phyloP scores from a whole-genome alignment of 768 basidiomycete species.

The Tephrocybe sp. region DNA sequence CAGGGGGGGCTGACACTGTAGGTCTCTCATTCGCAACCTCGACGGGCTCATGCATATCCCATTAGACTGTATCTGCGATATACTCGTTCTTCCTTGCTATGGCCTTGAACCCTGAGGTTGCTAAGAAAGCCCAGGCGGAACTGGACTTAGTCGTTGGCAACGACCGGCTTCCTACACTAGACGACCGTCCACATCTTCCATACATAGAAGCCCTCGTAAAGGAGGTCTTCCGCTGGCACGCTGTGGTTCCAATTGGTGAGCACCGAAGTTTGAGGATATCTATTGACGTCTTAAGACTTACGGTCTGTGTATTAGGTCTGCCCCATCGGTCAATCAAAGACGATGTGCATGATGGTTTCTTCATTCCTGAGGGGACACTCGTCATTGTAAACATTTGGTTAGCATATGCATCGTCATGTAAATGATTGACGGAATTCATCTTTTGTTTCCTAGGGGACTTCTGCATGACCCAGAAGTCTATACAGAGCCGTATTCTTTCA shows the following conservation, averaged over 20 bases:
- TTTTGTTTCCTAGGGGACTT: conserved; percentile 35
- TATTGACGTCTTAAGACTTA: not conserved
- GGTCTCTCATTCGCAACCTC: conserved; percentile 14
- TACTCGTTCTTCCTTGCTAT: conserved; percentile 64
- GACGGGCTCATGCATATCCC: conserved; percentile 4
- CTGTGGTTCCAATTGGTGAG: conserved; percentile 41
- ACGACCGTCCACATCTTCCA: conserved; percentile 55
- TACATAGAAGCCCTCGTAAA: conserved; percentile 59
- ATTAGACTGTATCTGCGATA: conserved; percentile 59
- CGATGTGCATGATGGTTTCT: conserved; percentile 59
- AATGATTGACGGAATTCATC: conserved; percentile 15
- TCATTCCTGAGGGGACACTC: conserved; percentile 56
- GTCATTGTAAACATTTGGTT: conserved; percentile 53
- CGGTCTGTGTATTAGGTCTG: conserved; percentile 30
- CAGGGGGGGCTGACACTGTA: conserved; percentile 60
- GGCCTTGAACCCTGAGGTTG: conserved; percentile 52
- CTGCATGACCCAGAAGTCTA: conserved; percentile 55
- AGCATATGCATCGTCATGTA: conserved; percentile 5
- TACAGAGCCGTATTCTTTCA: conserved; percentile 50
- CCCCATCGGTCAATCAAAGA: conserved; percentile 59
- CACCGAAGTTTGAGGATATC: not conserved
- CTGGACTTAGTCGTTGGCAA: conserved; percentile 57
- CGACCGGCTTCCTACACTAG: conserved; percentile 58
- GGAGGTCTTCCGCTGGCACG: conserved; percentile 54
- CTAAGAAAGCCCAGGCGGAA: conserved; percentile 59